Evolutionary conservation across 2,329 filamentous ascomycete species (phyloP), one percentile per base, ranked within the genome.

Genomic region (Penicillium sp.): DNA sequence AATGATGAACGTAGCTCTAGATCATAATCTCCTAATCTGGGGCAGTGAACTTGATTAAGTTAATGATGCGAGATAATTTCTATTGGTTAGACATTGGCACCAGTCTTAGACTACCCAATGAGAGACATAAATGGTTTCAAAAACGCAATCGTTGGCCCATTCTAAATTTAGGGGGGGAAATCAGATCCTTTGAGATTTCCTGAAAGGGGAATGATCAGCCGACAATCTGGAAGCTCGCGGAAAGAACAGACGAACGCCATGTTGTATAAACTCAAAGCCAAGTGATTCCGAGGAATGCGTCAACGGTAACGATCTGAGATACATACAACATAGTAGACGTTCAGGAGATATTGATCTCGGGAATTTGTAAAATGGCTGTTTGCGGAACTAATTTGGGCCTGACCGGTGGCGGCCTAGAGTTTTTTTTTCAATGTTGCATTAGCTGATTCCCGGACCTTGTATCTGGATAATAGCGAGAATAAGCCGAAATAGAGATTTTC

Each of bases 101-200:
- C 6, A 19, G 27, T 33, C 19, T 15, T 27, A 13, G 2, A 25
- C 4, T 35, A 35, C 3, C 52, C 52, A 54, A 50, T 50, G 7
- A 55, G 7, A 41, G 12, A 33, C 17, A 42, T 12, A 21, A 33
- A 15, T 10, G 21, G 41, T 10, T 19, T 33, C 6, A 46, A 38
- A 38, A 37, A 37, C 12, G 48, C 29, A 37, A 38, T 46, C 17
- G n/a, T 13, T 2, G 21, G 15, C 23, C 31, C 31, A 37, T 55
- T 55, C 45, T 55, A 55, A 50, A 33, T 50, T 50, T 55, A 50
- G 52, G 23, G 23, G 4, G 4, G 12, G 29, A 35, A 33, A 31
- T 27, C 52, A n/a, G 52, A 55, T 55, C 52, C 15, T 54, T 29
- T 19, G 13, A 27, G 0, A n/a, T 2, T 13, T 45, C 35, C 27